Conservation (phyloP, 2,329 filamentous ascomycete genomes). For the Pseudogymnoascus sp. region DNA sequence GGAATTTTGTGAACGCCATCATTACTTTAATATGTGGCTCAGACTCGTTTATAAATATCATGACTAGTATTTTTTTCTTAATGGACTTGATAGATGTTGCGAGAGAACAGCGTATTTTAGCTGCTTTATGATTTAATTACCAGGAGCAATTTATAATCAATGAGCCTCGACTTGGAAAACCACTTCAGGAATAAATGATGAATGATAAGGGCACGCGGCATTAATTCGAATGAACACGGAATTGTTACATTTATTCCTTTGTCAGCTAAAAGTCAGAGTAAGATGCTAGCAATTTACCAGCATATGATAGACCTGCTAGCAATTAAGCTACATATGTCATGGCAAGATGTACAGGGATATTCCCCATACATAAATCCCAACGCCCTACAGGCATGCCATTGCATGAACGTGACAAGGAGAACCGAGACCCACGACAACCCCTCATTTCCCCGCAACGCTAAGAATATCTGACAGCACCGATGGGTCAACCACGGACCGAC, state of each 20-base stretch:
- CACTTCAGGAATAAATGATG: not conserved
- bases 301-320: not conserved
- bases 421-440: not conserved
- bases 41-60: not conserved
- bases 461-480: not conserved
- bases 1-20: not conserved
- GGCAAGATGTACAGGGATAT: not conserved
- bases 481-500: not conserved
- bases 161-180: not conserved
- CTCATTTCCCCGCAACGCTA: not conserved
- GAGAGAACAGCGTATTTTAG: not conserved
- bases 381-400: not conserved
- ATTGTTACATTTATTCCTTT: not conserved
- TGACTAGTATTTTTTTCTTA: not conserved
- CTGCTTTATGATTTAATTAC: not conserved
- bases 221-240: not conserved
- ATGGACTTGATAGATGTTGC: not conserved
- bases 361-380: not conserved
- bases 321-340: not conserved
- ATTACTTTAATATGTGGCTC: not conserved
- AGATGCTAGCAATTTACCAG: not conserved
- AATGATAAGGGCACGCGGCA: too few relatives aligned
- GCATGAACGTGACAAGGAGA: not conserved
- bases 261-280: not conserved
- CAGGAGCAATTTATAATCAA: not conserved